phyloP scores from a whole-genome alignment of 192 early-diverging fungal species.

The Pecoramyces ruminantium region DNA sequence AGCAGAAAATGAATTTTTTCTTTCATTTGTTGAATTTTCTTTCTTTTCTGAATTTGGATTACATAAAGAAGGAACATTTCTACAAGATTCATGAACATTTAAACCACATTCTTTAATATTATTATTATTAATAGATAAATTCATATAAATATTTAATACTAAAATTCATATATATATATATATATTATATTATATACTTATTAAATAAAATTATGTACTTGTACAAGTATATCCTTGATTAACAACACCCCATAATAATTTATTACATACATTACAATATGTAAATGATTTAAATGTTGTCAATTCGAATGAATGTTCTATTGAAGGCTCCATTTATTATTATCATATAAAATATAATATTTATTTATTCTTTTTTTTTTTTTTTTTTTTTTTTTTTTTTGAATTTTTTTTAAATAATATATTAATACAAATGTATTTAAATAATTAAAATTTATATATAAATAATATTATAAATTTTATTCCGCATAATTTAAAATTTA shows the following conservation, averaged over 20 bases:
- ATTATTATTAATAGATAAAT: too few relatives aligned
- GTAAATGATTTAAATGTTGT: background rate
- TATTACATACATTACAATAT: background rate
- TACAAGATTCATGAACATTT: background rate
- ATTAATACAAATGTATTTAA: too few relatives aligned
- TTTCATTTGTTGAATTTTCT: background rate
- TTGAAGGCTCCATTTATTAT: background rate
- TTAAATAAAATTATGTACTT: background rate
- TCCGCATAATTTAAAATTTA: too few relatives aligned
- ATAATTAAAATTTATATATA: too few relatives aligned
- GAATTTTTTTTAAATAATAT: too few relatives aligned
- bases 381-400: too few relatives aligned
- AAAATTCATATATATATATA: too few relatives aligned
- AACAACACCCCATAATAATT: background rate
- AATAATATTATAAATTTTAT: too few relatives aligned
- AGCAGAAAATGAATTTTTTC: background rate
- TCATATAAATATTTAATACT: too few relatives aligned
- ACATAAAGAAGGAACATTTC: background rate
- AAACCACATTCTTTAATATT: background rate
- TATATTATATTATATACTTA: too few relatives aligned
- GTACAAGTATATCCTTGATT: background rate
- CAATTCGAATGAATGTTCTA: background rate
- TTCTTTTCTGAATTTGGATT: background rate
- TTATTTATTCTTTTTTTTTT: too few relatives aligned
- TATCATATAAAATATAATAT: too few relatives aligned